phyloP scores from a whole-genome alignment of 108 stramenopile species.

The Skeletonema menzelii region DNA sequence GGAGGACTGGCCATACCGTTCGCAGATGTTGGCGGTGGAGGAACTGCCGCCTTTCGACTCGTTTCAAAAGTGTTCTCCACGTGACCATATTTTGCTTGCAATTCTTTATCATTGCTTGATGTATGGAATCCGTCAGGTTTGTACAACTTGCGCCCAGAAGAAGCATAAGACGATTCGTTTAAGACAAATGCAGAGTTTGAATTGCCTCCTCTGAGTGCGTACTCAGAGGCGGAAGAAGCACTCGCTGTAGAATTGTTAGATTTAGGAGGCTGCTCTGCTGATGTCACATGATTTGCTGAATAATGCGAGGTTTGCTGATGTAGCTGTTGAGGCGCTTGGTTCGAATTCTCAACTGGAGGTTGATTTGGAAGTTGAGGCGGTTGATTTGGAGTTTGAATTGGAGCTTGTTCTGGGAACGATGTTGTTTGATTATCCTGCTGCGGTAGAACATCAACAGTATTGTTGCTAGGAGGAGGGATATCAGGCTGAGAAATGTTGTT shows the following conservation, averaged over 20 bases:
- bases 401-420: neutral
- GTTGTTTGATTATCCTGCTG: conserved; percentile 10
- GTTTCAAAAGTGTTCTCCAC: conserved; percentile 34
- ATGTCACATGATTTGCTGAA: neutral
- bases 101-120: conserved; percentile 70
- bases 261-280: conserved; percentile 8
- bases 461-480: neutral
- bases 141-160: conserved; percentile 34
- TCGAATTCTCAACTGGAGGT: conserved; percentile 1
- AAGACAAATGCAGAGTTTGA: conserved; percentile 36
- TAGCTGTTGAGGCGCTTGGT: neutral
- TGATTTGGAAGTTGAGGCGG: conserved; percentile 2
- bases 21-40: conserved; percentile 38
- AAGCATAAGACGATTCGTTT: conserved; percentile 5
- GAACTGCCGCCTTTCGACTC: conserved; percentile 25
- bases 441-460: neutral
- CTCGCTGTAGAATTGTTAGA: conserved; percentile 4
- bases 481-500: neutral
- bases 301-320: neutral
- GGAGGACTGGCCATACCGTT: neutral
- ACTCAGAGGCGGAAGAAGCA: conserved; percentile 28
- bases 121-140: conserved; percentile 91
- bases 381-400: neutral
- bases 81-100: conserved; percentile 88
- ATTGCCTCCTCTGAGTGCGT: conserved; percentile 57